Evolutionary conservation across 1,284 basidiomycete genomes (phyloP), one percentile per base, ranked within the genome.

Genomic region (Cystobasidium pallidum): DNA sequence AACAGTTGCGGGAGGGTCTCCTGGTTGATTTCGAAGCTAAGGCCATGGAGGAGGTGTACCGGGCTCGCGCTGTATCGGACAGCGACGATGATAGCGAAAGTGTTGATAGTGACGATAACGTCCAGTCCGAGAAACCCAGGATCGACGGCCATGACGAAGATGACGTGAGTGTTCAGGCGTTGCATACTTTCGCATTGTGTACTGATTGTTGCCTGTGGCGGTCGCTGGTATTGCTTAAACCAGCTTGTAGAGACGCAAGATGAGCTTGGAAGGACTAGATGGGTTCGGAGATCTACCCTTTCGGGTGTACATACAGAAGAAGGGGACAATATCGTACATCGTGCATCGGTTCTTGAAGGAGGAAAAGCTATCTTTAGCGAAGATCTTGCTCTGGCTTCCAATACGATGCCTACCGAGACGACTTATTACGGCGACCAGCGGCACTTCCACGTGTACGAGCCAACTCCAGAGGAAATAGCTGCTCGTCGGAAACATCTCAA

Each of bases 11-110:
- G 73, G 88, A 88, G 54, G 84, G 86, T 24, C 82, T 91, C 11
- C 82, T 92, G 63, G 90, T 98, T 4, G 93, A 98, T 81, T 93
- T 93, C 78, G 91, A 94, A 70, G 83, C 85, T 11, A 89, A 89
- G 78, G 81, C 81, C 45, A 79, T 81, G 0, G 83, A 84, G 41
- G 85, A 85, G 59, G 80, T 80, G 7, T 88, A 84, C 75, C 85
- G 87, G 80, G 49, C 73, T 78, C 70, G 78, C 78, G 41, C 79
- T 76, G 11, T 79, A 81, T 45, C 75, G 75, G 17, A 80, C 80
- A 86, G 86, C 8, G 87, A 89, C 75, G 89, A 88, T 19, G 64
- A 72, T 34, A 51, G 62, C 63, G 70, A 61, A 39, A 57, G 75
- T 32, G 73, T 62, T 15, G 57, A 73, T n/a, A 73, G 72, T 10